Evolutionary conservation across 441 rosid genomes (phyloP).

Genomic region (Syzygium syzygioides): DNA sequence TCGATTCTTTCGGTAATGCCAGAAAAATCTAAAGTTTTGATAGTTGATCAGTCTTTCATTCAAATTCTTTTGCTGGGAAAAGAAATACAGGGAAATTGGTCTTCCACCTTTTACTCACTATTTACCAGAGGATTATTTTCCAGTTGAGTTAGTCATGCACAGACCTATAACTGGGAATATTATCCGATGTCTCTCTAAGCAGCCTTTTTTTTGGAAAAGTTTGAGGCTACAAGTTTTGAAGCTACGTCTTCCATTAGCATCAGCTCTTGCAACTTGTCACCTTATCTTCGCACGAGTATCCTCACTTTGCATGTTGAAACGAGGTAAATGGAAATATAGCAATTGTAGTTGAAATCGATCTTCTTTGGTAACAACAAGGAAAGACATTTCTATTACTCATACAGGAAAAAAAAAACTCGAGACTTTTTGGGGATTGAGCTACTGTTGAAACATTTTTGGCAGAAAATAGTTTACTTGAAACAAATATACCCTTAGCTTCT

Average conservation of each 20-base stretch:
- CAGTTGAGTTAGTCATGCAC: background rate
- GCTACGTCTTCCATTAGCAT: background rate
- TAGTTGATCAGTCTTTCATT: background rate
- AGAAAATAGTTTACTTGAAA: background rate
- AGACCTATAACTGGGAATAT: background rate
- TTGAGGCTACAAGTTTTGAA: background rate
- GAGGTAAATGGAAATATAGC: background rate
- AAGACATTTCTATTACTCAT: background rate
- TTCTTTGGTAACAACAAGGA: background rate
- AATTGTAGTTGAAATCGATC: background rate
- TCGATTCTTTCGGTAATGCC: background rate
- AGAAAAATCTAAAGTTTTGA: background rate
- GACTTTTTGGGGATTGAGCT: background rate
- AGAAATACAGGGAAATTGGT: background rate
- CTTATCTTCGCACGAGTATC: background rate
- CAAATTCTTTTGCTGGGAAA: background rate
- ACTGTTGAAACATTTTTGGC: background rate
- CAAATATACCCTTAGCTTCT: background rate
- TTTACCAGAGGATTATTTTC: background rate
- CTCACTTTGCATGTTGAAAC: background rate
- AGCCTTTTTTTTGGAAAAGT: background rate
- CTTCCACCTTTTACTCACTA: background rate
- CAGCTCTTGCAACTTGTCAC: background rate
- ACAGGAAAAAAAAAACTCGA: background rate
- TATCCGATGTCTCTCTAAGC: background rate